phyloP scores from a whole-genome alignment of 441 rosid species.

The Breynia disticha region DNA sequence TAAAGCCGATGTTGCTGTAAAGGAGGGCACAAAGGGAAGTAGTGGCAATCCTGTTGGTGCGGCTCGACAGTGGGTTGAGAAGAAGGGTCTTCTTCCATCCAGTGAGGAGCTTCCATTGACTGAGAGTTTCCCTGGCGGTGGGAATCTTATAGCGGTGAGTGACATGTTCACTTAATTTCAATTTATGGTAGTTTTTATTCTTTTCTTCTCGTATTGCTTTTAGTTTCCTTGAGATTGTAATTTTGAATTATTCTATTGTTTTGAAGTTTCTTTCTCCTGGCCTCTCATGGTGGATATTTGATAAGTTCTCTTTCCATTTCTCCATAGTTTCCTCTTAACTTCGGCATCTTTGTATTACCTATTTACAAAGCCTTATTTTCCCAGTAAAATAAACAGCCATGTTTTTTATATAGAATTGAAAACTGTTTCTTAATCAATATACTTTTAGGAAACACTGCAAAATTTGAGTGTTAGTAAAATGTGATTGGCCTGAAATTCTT shows the following conservation, averaged over 20 bases:
- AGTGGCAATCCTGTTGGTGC: conserved; percentile 95
- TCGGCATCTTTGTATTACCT: not conserved
- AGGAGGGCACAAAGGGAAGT: conserved; percentile 89
- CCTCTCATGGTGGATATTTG: not conserved
- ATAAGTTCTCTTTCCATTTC: no score
- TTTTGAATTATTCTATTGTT: not conserved
- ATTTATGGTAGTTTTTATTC: not conserved
- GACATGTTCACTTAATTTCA: not conserved
- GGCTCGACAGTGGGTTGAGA: conserved; percentile 99
- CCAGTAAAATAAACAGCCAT: no score
- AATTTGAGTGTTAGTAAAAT: no score
- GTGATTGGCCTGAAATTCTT: no score
- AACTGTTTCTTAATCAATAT: no score
- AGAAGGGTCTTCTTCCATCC: conserved; percentile 87
- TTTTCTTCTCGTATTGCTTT: not conserved
- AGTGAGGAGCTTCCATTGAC: conserved; percentile 93
- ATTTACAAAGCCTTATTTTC: not conserved
- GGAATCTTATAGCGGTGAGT: conserved; percentile 72
- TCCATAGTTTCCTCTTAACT: no score
- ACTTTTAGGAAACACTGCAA: no score
- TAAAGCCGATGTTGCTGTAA: conserved; percentile 87
- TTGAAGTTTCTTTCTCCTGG: not conserved
- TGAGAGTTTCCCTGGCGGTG: conserved; percentile 87
- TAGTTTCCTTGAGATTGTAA: not conserved
- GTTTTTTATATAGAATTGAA: not conserved